Evolutionary conservation across 305 asterid genomes (phyloP).

Genomic region (Fraxinus sp.): DNA sequence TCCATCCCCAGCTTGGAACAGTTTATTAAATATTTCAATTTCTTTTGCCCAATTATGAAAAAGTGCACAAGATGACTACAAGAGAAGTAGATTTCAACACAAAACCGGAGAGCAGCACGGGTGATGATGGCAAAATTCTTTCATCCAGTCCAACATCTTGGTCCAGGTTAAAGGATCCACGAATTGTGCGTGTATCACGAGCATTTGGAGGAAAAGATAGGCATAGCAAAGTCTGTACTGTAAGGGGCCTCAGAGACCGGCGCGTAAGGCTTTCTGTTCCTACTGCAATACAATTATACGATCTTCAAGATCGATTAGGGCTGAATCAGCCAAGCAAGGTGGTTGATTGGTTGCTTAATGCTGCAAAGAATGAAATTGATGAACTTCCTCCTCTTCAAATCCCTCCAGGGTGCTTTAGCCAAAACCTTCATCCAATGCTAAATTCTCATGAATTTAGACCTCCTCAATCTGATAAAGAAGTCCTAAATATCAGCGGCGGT

Average conservation of each 20-base stretch:
- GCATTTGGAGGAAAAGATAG: slow-evolving; percentile 91
- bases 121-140: slow-evolving; percentile 13
- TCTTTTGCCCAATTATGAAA: slow-evolving; percentile 23
- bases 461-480: slow-evolving; percentile 33
- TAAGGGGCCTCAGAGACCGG: slow-evolving; percentile 72
- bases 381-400: slow-evolving; percentile 66
- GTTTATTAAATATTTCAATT: not conserved
- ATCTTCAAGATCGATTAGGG: slow-evolving; percentile 80
- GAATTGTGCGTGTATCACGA: slow-evolving; percentile 73
- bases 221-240: slow-evolving; percentile 82
- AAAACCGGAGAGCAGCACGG: slow-evolving; percentile 34
- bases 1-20: not conserved
- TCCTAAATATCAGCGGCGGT: slow-evolving; percentile 15
- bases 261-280: slow-evolving; percentile 83
- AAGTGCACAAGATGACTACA: slow-evolving; percentile 43
- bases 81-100: slow-evolving; percentile 32
- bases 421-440: slow-evolving; percentile 33
- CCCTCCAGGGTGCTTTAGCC: slow-evolving; percentile 47
- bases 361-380: slow-evolving; percentile 67
- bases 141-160: slow-evolving; percentile 42
- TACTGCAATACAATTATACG: slow-evolving; percentile 80
- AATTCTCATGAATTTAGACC: slow-evolving; percentile 10
- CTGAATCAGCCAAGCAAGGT: slow-evolving; percentile 81
- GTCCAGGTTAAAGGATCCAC: slow-evolving; percentile 69
- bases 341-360: slow-evolving; percentile 81